phyloP scores from a whole-genome alignment of 2,329 filamentous ascomycete species.

The Fusarium succisae region DNA sequence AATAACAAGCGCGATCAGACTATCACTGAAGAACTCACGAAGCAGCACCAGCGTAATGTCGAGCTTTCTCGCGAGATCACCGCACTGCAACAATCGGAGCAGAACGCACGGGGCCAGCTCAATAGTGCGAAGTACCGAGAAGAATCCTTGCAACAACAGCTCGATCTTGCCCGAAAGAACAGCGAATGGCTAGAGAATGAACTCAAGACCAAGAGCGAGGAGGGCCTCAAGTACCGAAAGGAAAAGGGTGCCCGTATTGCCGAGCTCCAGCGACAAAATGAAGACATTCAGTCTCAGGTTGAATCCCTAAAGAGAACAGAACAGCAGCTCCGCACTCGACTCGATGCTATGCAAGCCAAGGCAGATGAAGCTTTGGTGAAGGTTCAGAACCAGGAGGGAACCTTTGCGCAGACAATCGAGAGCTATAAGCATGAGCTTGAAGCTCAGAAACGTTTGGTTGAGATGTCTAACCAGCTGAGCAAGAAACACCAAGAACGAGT shows the following conservation, averaged over 20 bases:
- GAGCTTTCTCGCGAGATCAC: constrained; percentile 85
- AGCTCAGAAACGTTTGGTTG: constrained; percentile 80
- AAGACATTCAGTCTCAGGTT: constrained; percentile 81
- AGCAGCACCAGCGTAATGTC: constrained; percentile 88
- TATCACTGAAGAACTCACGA: constrained; percentile 84
- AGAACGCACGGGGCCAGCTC: constrained; percentile 81
- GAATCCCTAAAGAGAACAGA: constrained; percentile 84
- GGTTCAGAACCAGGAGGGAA: constrained; percentile 86
- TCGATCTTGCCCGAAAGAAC: constrained; percentile 87
- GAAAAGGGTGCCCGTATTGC: constrained; percentile 92
- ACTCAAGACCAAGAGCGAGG: constrained; percentile 86
- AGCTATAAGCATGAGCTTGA: constrained; percentile 89
- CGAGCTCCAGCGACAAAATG: constrained; percentile 86
- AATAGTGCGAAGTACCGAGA: constrained; percentile 89
- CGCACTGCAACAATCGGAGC: constrained; percentile 82
- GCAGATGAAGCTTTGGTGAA: constrained; percentile 84
- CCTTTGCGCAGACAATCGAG: constrained; percentile 83
- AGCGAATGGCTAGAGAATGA: constrained; percentile 94
- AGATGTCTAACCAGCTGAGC: constrained; percentile 81
- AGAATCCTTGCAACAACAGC: constrained; percentile 87
- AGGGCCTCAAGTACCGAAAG: constrained; percentile 90
- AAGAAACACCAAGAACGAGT: constrained; percentile 76
- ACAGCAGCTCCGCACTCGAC: constrained; percentile 78
- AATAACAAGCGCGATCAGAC: constrained; percentile 89
- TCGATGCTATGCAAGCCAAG: constrained; percentile 87